Percentiles rank a stretch among this genome's conserved stretches.
These are phyloP conservation scores for Xerocomellus chrysenteron DNA, from an alignment of 768 basidiomycete species.

Conservation along the genomic window DNA sequence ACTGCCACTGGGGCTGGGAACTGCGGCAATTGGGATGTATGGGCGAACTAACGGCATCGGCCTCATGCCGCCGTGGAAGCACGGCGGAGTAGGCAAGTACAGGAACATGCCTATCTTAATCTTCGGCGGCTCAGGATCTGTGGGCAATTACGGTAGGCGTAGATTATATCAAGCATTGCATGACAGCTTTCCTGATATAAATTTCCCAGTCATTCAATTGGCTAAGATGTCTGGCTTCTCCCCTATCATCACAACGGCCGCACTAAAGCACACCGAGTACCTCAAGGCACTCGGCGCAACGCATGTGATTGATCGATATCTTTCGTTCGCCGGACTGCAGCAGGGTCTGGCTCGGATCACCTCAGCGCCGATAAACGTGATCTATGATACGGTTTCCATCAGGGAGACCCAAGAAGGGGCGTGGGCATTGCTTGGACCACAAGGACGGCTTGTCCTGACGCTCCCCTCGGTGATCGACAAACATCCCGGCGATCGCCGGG, in stretches of 20 bases:
- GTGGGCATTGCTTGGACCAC: conserved; percentile 36
- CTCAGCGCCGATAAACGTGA: conserved; percentile 32
- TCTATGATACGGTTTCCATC: conserved; percentile 40
- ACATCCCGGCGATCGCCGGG: conserved; percentile 26
- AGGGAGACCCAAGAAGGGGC: conserved; percentile 40
- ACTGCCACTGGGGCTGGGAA: conserved; percentile 48
- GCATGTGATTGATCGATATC: conserved; percentile 36
- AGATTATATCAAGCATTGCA: conserved; percentile 2
- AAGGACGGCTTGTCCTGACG: conserved; percentile 37
- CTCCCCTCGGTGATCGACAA: conserved; percentile 33
- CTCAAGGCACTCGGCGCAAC: conserved; percentile 36
- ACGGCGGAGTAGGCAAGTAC: conserved; percentile 40
- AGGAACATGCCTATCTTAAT: conserved; percentile 45
- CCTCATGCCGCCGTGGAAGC: conserved; percentile 40
- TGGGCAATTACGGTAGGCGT: conserved; percentile 48
- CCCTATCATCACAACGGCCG: conserved; percentile 34
- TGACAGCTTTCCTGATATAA: conserved; percentile 15
- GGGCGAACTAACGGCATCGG: conserved; percentile 40
- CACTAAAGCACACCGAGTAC: conserved; percentile 36
- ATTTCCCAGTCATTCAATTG: conserved; percentile 37
- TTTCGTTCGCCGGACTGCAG: conserved; percentile 29
- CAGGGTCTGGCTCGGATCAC: conserved; percentile 39
- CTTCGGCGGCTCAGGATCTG: conserved; percentile 48
- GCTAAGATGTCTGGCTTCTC: conserved; percentile 42
- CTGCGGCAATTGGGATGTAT: conserved; percentile 52